A percentile compares a stretch with the other conserved stretches of the same genome.
Conservation (phyloP, 2,329 filamentous ascomycete species). For the Teratosphaeria zuluensis region DNA sequence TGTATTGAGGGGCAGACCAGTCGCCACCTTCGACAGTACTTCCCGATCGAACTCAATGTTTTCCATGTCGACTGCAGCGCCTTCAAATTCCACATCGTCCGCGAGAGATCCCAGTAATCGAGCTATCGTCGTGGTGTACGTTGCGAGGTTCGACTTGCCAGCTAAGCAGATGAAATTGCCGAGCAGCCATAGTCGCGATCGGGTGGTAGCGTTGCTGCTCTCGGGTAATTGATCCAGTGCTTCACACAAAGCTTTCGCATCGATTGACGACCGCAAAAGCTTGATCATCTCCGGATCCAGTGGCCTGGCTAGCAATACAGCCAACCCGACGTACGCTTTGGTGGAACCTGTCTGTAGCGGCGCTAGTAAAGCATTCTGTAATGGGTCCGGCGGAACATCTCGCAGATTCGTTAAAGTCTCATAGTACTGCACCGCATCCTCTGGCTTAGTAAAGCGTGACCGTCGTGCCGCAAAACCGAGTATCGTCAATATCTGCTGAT, state of each 20-base stretch:
- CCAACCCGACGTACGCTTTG: conserved; percentile 19
- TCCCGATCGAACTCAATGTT: conserved; percentile 29
- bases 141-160: conserved; percentile 15
- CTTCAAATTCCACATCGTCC: conserved; percentile 45
- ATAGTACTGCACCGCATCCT: conserved; percentile 22
- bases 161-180: conserved; percentile 45
- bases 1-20: conserved; percentile 23
- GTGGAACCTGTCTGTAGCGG: conserved; percentile 14
- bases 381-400: conserved; percentile 11
- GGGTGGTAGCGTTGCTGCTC: conserved; percentile 14
- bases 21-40: conserved; percentile 33
- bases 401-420: conserved; percentile 17
- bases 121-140: conserved; percentile 48
- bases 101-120: conserved; percentile 47
- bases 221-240: conserved; percentile 7
- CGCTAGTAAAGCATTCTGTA: conserved; percentile 23
- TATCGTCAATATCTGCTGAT: conserved; percentile 16
- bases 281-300: conserved; percentile 17
- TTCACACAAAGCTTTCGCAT: conserved; percentile 12
- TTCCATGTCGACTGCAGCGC: conserved; percentile 19
- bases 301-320: conserved; percentile 19
- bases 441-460: conserved; percentile 8
- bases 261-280: conserved; percentile 15
- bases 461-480: conserved; percentile 29
- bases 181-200: conserved; percentile 45